Base-by-base conservation (phyloP, 2,329 filamentous ascomycete genomes). In the Pseudogymnoascus sp. region DNA sequence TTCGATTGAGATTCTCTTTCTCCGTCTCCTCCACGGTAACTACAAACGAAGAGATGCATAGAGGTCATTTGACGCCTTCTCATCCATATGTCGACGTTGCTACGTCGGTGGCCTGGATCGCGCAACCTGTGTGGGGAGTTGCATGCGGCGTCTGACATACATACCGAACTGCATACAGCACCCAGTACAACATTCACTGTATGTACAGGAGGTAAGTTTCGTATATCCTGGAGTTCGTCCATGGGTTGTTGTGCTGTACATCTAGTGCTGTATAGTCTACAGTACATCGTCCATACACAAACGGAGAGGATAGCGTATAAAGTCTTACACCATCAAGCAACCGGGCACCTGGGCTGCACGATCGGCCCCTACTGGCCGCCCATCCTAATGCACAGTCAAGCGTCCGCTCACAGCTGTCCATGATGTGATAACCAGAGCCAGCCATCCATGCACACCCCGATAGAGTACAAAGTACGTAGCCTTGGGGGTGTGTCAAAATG, bases 351-450 rank as follows among this genome's bases (percentile, higher is more conserved):
- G 43, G 43, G 43, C 43, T 50, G 43, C 6, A 28, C 43, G 6
- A 50, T 50, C 43, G 14, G 43, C 43, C 43, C 22, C 43, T 50
- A 50, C 43, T 50, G 43, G 22, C 43, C 43, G 43, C 24, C 7
- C 24, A 50, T 50, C 43, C 43, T 28, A 24, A 50, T 50, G 43
- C 43, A 50, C 43, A 50, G 24, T 16, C 43, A 28, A 50, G 43
- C 43, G 24, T 16, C 43, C 24, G 43, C 24, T 50, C 24, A 50
- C 43, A 50, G 14, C 43, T 50, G 43, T 50, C 43, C 43, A 50
- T 50, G 43, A 28, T 50, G 43, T 50, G 43, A 50, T 50, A 50
- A 50, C 43, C 43, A 50, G 43, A 50, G 43, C 43, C 43, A 50
- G 22, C 43, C 43, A 50, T 50, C 43, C 43, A 50, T 50, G 43